Percentiles rank a stretch among this genome's conserved stretches.
Evolutionary conservation across 768 basidiomycete species (phyloP).

Genomic region (Rhodotorula babjevae): DNA sequence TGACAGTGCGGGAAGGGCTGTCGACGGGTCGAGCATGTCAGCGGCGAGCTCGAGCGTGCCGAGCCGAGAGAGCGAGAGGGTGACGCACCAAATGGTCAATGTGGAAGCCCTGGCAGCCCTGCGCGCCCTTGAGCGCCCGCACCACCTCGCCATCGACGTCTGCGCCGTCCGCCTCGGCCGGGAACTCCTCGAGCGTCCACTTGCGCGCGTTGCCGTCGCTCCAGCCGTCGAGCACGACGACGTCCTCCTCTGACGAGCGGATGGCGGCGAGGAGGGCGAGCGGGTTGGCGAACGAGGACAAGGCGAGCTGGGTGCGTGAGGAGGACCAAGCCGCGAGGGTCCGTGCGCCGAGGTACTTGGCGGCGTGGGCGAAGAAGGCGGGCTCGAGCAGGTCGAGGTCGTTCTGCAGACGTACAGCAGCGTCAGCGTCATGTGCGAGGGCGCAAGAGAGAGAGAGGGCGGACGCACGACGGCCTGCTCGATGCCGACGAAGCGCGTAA

Average conservation of each 20-base stretch:
- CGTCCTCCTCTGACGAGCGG: not conserved
- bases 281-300: not conserved
- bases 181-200: not conserved
- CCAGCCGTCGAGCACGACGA: not conserved
- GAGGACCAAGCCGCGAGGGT: not conserved
- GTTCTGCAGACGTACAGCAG: not conserved
- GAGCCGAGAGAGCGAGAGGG: not conserved
- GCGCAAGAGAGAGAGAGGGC: not conserved
- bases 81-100: not conserved
- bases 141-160: not conserved
- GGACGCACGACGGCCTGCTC: not conserved
- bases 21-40: too few relatives aligned
- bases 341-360: not conserved
- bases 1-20: constrained; percentile 1
- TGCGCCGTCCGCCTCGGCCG: not conserved
- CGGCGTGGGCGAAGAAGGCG: not conserved
- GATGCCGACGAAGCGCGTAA: not conserved
- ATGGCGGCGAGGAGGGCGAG: not conserved
- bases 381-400: constrained; percentile 6
- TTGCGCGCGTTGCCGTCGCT: too few relatives aligned
- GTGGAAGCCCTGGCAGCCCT: not conserved
- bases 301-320: not conserved
- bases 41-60: not conserved
- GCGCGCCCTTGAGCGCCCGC: not conserved
- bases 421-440: not conserved